Percentiles rank a stretch among this genome's conserved stretches.
These are phyloP conservation scores for Ustilago crameri DNA, from an alignment of 1,284 basidiomycete species.

Conservation along the genomic window DNA sequence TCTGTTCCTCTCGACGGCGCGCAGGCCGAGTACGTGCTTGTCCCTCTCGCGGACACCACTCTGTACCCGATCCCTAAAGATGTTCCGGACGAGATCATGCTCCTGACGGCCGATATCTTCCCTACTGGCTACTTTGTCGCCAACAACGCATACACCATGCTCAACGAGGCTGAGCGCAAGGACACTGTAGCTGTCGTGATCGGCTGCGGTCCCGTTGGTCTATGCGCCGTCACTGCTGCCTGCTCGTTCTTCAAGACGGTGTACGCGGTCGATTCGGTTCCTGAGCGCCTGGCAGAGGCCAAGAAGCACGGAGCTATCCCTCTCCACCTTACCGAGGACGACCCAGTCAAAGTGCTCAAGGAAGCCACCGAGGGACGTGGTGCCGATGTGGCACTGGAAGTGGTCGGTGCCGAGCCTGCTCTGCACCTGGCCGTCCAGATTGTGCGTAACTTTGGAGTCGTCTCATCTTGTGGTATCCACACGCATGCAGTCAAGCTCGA, in stretches of 20 bases:
- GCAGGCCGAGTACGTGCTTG: slow-evolving; percentile 86
- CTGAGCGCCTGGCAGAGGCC: slow-evolving; percentile 64
- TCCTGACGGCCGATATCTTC: slow-evolving; percentile 76
- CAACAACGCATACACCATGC: slow-evolving; percentile 72
- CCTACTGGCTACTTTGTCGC: slow-evolving; percentile 75
- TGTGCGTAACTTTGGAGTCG: slow-evolving; percentile 81
- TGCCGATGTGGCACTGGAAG: slow-evolving; percentile 72
- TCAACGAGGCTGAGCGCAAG: slow-evolving; percentile 58
- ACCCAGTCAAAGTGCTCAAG: slow-evolving; percentile 47
- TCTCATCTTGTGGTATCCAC: slow-evolving; percentile 80
- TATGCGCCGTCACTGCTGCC: slow-evolving; percentile 70
- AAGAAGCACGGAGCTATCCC: slow-evolving; percentile 64
- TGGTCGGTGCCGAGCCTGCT: slow-evolving; percentile 81
- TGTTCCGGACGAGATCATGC: slow-evolving; percentile 70
- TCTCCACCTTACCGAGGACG: slow-evolving; percentile 53
- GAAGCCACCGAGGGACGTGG: slow-evolving; percentile 67
- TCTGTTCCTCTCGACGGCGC: slow-evolving; percentile 79
- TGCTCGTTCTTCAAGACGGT: slow-evolving; percentile 68
- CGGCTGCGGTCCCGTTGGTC: slow-evolving; percentile 70
- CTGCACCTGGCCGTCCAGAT: slow-evolving; percentile 80
- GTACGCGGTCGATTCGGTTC: slow-evolving; percentile 66
- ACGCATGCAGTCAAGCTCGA: slow-evolving; percentile 66
- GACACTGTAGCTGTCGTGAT: slow-evolving; percentile 58
- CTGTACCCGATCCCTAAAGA: slow-evolving; percentile 75
- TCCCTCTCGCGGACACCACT: slow-evolving; percentile 80